Evolutionary conservation across 441 rosid species (phyloP), one percentile per base, ranked within the genome.

Genomic region (Viola pubescens): DNA sequence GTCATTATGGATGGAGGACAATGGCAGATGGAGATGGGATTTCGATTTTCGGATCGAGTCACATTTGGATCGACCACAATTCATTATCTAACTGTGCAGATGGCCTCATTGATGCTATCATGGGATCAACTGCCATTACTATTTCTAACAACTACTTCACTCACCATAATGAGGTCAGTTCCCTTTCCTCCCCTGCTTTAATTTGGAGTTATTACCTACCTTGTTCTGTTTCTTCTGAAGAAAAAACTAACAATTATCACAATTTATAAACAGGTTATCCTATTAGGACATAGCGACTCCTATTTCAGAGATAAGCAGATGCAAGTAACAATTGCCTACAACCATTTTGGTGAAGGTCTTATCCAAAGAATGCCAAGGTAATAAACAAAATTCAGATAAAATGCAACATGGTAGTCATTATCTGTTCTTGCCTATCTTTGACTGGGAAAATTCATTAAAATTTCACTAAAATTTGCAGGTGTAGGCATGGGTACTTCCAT

Each of bases 331-430:
- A 89, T 89, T 34, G 98, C 95, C 53, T 91, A 88, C 61, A 91
- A 91, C 74, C 98, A 91, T 75, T 91, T 91, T 48, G 98, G 98
- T 0, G 94, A 91, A 75, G 98, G 98, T 5, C 94, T 89, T 16
- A 81, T 91, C 74, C 98, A 91, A 68, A 75, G 98, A 74, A 91
- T 91, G 85, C 98, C 98, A 49, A 91, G 98, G 98, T 89, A 84
- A 68, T 48, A 50, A 14, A 13, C 12, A 26, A 9, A 3, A 2
- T 6, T 7, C 3, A n/a, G 3, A 10, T 1, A 45, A 8, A 45
- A 8, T 14, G 12, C 6, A 19, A n/a, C 8, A 45, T 57, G 52
- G n/a, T 57, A 48, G n/a, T 6, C 39, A 54, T 9, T 6, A 52
- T 3, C 8, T 19, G 43, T 44, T 16, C 39, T 59, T n/a, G 6